These are phyloP conservation scores for Serendipita vermifera DNA, from an alignment of 768 basidiomycete species.

Conservation along the genomic window DNA sequence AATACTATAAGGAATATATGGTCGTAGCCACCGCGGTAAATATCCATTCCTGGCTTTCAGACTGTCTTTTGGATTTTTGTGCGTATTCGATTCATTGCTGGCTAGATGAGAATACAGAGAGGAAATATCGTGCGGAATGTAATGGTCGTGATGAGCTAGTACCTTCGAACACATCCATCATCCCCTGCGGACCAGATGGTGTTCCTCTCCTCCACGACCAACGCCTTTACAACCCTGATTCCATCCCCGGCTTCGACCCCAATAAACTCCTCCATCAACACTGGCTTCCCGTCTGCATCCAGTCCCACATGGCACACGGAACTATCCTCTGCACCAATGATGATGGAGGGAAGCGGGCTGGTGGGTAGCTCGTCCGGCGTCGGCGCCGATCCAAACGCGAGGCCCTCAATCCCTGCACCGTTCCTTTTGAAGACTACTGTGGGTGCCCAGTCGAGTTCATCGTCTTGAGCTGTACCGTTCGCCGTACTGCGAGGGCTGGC, in stretches of 20 bases:
- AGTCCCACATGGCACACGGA: conserved; percentile 24
- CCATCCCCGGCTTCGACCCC: conserved; percentile 49
- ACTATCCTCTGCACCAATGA: conserved; percentile 16
- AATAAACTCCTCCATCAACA: conserved; percentile 34
- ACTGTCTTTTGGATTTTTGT: too few species aligned
- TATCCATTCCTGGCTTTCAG: too few species aligned
- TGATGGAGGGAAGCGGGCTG: neutral
- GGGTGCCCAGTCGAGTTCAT: neutral
- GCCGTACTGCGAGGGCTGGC: conserved; percentile 29
- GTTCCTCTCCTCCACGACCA: conserved; percentile 19
- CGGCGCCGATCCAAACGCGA: conserved; percentile 25
- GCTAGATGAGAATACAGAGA: too few species aligned
- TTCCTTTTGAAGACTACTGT: conserved; percentile 12
- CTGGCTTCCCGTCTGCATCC: conserved; percentile 36
- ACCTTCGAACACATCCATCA: conserved; percentile 47
- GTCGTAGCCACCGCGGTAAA: too few species aligned
- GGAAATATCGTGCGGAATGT: too few species aligned
- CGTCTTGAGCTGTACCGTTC: conserved; percentile 23
- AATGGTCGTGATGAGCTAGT: too few species aligned
- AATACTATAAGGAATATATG: too few species aligned
- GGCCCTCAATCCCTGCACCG: conserved; percentile 30
- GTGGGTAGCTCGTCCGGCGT: neutral
- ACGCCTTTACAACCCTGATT: conserved; percentile 25
- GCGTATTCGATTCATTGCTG: too few species aligned
- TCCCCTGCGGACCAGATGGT: conserved; percentile 46